phyloP scores from a whole-genome alignment of 1,284 basidiomycete genomes.

The Caloboletus inedulis region DNA sequence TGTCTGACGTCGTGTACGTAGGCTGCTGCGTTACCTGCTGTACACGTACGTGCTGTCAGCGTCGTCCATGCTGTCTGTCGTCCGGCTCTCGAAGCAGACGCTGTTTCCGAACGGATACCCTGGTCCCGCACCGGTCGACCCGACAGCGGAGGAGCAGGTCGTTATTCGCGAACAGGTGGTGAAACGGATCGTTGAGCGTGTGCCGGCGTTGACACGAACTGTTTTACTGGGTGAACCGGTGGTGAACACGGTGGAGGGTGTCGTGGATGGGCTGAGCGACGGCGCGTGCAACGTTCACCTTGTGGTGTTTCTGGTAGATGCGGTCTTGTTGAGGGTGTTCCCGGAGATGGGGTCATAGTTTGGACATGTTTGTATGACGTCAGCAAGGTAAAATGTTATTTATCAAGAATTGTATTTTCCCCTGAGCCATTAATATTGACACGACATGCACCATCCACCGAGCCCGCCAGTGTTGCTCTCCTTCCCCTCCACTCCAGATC shows the following conservation, averaged over 20 bases:
- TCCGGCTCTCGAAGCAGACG: slow-evolving; percentile 54
- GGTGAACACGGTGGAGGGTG: slow-evolving; percentile 42
- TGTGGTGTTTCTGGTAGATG: slow-evolving; percentile 60
- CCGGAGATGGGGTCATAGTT: slow-evolving; percentile 54
- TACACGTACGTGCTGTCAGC: slow-evolving; percentile 52
- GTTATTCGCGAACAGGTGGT: slow-evolving; percentile 53
- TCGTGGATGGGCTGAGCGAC: slow-evolving; percentile 58
- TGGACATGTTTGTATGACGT: slow-evolving; percentile 32
- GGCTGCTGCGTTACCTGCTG: slow-evolving; percentile 63
- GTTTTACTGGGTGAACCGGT: slow-evolving; percentile 47
- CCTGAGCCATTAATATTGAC: slow-evolving; percentile 19
- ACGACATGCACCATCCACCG: slow-evolving; percentile 53
- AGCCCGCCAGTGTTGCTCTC: slow-evolving; percentile 72
- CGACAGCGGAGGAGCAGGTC: slow-evolving; percentile 66
- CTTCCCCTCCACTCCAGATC: slow-evolving; percentile 57
- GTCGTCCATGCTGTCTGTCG: slow-evolving; percentile 44
- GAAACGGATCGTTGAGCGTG: slow-evolving; percentile 42
- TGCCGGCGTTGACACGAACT: slow-evolving; percentile 33
- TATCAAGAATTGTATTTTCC: slow-evolving; percentile 1
- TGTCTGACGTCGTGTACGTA: slow-evolving; percentile 24
- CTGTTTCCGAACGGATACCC: slow-evolving; percentile 84
- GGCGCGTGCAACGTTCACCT: slow-evolving; percentile 66
- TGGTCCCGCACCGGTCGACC: slow-evolving; percentile 60
- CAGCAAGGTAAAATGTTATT: background rate
- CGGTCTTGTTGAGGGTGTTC: slow-evolving; percentile 57